Percentiles rank a stretch among this genome's conserved stretches.
Evolutionary conservation across 1,284 basidiomycete genomes (phyloP).

Genomic region (Apiotrichum montevideense): DNA sequence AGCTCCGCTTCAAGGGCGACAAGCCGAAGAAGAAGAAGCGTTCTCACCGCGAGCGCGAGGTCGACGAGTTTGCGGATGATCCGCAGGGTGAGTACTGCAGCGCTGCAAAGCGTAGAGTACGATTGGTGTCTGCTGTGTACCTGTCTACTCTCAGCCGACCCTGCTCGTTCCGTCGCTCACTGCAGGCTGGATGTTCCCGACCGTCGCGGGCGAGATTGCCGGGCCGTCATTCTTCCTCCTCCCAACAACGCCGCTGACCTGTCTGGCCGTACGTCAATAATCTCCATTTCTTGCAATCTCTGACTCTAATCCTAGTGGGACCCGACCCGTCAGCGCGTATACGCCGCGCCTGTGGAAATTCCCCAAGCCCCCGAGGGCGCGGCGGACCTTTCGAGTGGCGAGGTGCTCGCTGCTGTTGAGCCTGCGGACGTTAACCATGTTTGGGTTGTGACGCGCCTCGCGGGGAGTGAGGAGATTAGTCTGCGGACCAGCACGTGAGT

Average conservation of each 20-base stretch:
- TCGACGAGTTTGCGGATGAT: slow-evolving; percentile 30
- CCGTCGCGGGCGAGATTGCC: slow-evolving; percentile 40
- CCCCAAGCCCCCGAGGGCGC: slow-evolving; percentile 44
- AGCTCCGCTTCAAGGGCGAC: slow-evolving; percentile 51
- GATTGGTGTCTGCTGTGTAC: neutral
- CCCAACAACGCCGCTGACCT: slow-evolving; percentile 37
- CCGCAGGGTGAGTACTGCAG: slow-evolving; percentile 41
- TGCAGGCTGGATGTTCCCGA: slow-evolving; percentile 48
- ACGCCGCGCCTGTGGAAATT: slow-evolving; percentile 41
- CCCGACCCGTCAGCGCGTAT: slow-evolving; percentile 36
- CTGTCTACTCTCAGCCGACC: no score
- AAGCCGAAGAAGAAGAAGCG: slow-evolving; percentile 51
- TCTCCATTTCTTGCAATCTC: no score
- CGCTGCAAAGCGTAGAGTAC: slow-evolving; percentile 15
- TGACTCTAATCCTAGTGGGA: slow-evolving; percentile 33
- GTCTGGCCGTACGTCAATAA: slow-evolving; percentile 35
- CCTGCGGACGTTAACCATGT: slow-evolving; percentile 51
- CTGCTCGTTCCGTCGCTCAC: neutral
- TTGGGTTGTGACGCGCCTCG: slow-evolving; percentile 50
- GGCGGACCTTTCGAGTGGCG: slow-evolving; percentile 34
- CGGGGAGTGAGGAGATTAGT: slow-evolving; percentile 49
- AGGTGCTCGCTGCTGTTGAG: slow-evolving; percentile 40
- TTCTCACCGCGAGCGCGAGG: slow-evolving; percentile 33
- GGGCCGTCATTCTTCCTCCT: slow-evolving; percentile 48
- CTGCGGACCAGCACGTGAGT: slow-evolving; percentile 42